These are phyloP conservation scores for Scutellaria baicalensis DNA, from an alignment of 257 asterid genomes.

Conservation along the genomic window DNA sequence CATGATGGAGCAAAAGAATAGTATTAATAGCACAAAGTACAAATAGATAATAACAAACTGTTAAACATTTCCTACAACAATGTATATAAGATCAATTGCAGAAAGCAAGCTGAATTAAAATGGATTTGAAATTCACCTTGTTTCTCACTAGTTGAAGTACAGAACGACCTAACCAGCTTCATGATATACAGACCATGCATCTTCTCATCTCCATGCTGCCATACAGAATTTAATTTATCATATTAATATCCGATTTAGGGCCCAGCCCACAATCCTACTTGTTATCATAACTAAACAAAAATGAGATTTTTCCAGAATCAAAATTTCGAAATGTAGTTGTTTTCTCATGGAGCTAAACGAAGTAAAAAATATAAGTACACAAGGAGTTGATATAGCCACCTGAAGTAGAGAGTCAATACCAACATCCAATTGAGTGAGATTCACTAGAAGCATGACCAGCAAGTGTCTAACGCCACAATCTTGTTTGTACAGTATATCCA, in stretches of 20 bases:
- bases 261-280: background rate
- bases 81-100: background rate
- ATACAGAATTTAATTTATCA: slow-evolving; percentile 14
- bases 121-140: slow-evolving; percentile 28
- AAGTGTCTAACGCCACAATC: slow-evolving; percentile 51
- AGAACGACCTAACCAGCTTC: slow-evolving; percentile 93
- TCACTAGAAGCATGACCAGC: slow-evolving; percentile 87
- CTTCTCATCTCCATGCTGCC: slow-evolving; percentile 75
- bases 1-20: background rate
- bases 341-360: background rate
- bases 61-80: background rate
- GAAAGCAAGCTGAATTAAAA: slow-evolving; percentile 3
- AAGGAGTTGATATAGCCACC: slow-evolving; percentile 38
- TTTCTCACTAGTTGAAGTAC: slow-evolving; percentile 53
- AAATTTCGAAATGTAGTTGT: background rate
- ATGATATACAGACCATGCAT: slow-evolving; percentile 69
- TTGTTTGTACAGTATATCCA: slow-evolving; percentile 60
- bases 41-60: background rate
- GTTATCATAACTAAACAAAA: background rate
- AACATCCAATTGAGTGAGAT: slow-evolving; percentile 78
- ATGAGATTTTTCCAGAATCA: background rate
- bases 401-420: slow-evolving; percentile 86
- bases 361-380: background rate
- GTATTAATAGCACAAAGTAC: background rate
- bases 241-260: background rate